Base-by-base conservation (phyloP, 306 rosid species). In the Cucurbita argyrosperma region DNA sequence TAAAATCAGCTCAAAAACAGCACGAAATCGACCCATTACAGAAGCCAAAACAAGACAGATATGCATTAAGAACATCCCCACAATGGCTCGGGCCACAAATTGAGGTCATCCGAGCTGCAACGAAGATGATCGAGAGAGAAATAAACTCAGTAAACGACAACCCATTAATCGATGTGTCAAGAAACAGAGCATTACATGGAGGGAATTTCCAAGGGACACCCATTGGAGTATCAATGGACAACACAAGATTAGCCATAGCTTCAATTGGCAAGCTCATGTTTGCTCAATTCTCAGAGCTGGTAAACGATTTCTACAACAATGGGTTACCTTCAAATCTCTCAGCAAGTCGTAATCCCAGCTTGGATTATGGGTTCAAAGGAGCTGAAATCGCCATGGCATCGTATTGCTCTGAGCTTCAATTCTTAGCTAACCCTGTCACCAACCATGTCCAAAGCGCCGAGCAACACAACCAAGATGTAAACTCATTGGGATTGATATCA, bases 321-420 rank as follows among this genome's bases (percentile, higher is more conserved):
- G 98, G 98, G 4, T 76, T 92, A 80, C 96, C 98, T 71, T 92
- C 98, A 0, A 92, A 87, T 82, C 87, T 92, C 40, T 53, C 98
- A 0, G 96, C 82, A 1, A 80, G 98, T 59, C 82, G 87, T 18
- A 65, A 87, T 46, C 98, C 98, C 0, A 92, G 98, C 76, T 79
- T 92, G 86, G 98, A 92, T 83, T 92, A 92, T 3, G 96, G 96
- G 19, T 87, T 92, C 83, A 92, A 92, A 79, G 98, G 98, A 0
- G 86, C 98, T 0, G 98, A 92, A 82, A 90, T 92, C 2, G 98
- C 98, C 23, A 92, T 92, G 98, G 98, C 98, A 1, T 92, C 98
- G 0, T 92, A 92, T 57, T 92, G 98, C 76, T 92, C 98, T 0
- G 98, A 92, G 61, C 96, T 92, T 18, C 98, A 92, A 7, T 90